Conservation (phyloP, 164 flowering plant species). For the Tinospora cordifolia region DNA sequence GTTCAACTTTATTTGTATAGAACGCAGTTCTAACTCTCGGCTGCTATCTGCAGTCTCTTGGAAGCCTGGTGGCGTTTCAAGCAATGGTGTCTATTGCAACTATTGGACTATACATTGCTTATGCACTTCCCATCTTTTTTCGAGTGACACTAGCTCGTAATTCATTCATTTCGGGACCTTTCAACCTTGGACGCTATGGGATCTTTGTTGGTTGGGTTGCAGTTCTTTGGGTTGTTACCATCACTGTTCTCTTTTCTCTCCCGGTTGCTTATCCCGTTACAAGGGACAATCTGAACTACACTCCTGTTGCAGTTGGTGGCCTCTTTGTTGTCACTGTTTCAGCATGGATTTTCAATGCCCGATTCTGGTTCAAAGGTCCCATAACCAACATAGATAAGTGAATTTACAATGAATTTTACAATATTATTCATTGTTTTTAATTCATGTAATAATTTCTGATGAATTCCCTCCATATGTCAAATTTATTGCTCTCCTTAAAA, state of each 20-base stretch:
- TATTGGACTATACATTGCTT: constrained; percentile 86
- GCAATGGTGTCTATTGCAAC: constrained; percentile 91
- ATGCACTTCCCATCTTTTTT: constrained; percentile 82
- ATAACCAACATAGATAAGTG: constrained; percentile 41
- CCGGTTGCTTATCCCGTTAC: constrained; percentile 80
- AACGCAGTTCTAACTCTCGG: neutral
- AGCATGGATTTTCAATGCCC: constrained; percentile 59
- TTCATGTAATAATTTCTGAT: too few relatives aligned
- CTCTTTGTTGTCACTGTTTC: constrained; percentile 42
- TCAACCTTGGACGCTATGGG: constrained; percentile 72
- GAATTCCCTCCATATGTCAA: too few relatives aligned
- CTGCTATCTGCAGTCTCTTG: constrained; percentile 65
- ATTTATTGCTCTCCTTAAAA: too few relatives aligned
- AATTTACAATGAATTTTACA: constrained; percentile 6
- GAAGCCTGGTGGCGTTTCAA: constrained; percentile 65
- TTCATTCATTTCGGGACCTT: constrained; percentile 71
- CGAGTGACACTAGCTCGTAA: constrained; percentile 81
- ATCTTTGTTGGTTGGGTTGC: constrained; percentile 79
- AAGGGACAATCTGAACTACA: constrained; percentile 71
- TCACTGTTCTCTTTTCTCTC: constrained; percentile 80
- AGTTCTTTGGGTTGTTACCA: constrained; percentile 78
- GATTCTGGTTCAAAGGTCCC: constrained; percentile 83
- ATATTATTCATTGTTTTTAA: too few relatives aligned
- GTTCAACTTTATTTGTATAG: neutral
- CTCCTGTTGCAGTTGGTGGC: constrained; percentile 88